Conservation (phyloP, 2,329 filamentous ascomycete species). For the Ophiocordyceps australis region DNA sequence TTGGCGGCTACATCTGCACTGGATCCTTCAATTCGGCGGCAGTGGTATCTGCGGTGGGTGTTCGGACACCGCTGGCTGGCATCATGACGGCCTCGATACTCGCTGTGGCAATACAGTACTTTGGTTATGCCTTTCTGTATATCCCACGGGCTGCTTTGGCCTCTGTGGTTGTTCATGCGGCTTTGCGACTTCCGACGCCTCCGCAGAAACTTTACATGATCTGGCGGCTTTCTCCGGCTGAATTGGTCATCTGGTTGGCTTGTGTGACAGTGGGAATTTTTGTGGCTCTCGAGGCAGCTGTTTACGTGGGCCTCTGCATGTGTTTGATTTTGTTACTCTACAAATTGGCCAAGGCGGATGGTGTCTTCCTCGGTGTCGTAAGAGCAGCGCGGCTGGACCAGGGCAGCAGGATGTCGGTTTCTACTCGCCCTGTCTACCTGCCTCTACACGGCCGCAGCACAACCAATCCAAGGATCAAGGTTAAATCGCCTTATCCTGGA, state of each 20-base stretch:
- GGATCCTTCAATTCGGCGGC: constrained; percentile 47
- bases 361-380: constrained; percentile 24
- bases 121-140: constrained; percentile 65
- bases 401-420: too few species aligned
- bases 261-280: constrained; percentile 44
- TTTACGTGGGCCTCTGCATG: constrained; percentile 26
- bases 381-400: constrained; percentile 5
- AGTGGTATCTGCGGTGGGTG: constrained; percentile 71
- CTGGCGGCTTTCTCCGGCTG: constrained; percentile 58
- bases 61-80: constrained; percentile 61
- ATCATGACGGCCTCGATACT: constrained; percentile 63
- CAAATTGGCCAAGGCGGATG: constrained; percentile 25
- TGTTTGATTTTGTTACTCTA: constrained; percentile 24
- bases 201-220: constrained; percentile 61
- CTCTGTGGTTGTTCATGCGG: constrained; percentile 69
- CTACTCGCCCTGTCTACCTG: constrained; percentile 13
- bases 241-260: constrained; percentile 57
- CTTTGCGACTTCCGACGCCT: constrained; percentile 57
- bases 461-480: constrained; percentile 22
- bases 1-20: constrained; percentile 34
- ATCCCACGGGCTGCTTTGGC: constrained; percentile 56
- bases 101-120: constrained; percentile 57
- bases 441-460: constrained; percentile 21
- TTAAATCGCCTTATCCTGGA: constrained; percentile 25
- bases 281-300: constrained; percentile 28